Evolutionary conservation across 345 rosid species (phyloP).

Genomic region (Hibiscus mutabilis): DNA sequence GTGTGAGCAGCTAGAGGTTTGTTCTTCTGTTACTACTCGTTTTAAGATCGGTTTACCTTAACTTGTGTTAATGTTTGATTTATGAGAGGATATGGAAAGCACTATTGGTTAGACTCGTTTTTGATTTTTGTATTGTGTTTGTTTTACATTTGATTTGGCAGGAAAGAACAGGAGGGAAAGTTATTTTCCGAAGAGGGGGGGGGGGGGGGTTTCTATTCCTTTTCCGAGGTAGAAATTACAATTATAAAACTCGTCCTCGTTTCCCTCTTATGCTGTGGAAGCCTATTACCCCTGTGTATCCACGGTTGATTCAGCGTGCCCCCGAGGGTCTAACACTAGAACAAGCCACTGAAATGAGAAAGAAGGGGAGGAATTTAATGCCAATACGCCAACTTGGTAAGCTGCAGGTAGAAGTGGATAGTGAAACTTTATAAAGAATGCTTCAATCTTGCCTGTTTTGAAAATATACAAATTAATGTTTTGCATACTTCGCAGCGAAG

Average conservation of each 20-base stretch:
- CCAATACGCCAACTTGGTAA: slow-evolving; percentile 86
- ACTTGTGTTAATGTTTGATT: not conserved
- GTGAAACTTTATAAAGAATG: not conserved
- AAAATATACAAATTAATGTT: not conserved
- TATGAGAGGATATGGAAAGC: not conserved
- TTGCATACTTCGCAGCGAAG: slow-evolving; percentile 43
- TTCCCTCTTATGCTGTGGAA: slow-evolving; percentile 97
- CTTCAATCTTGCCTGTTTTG: not conserved
- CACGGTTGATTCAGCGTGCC: slow-evolving; percentile 52
- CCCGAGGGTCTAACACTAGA: slow-evolving; percentile 66
- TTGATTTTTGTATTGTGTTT: not conserved
- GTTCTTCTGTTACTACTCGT: not conserved
- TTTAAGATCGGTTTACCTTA: not conserved
- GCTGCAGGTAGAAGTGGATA: not conserved
- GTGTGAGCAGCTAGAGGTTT: slow-evolving; percentile 83
- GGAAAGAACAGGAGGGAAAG: slow-evolving; percentile 90
- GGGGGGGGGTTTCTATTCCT: slow-evolving; percentile 65
- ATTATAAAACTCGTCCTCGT: slow-evolving; percentile 63
- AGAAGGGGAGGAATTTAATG: slow-evolving; percentile 58
- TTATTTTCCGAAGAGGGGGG: slow-evolving; percentile 72
- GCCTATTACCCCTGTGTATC: slow-evolving; percentile 74
- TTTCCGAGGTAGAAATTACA: slow-evolving; percentile 92
- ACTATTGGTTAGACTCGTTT: not conserved
- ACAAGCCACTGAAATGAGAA: slow-evolving; percentile 75
- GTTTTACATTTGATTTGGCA: slow-evolving; percentile 24